phyloP scores from a whole-genome alignment of 148 eudicot genomes.

The Talinum fruticosum region DNA sequence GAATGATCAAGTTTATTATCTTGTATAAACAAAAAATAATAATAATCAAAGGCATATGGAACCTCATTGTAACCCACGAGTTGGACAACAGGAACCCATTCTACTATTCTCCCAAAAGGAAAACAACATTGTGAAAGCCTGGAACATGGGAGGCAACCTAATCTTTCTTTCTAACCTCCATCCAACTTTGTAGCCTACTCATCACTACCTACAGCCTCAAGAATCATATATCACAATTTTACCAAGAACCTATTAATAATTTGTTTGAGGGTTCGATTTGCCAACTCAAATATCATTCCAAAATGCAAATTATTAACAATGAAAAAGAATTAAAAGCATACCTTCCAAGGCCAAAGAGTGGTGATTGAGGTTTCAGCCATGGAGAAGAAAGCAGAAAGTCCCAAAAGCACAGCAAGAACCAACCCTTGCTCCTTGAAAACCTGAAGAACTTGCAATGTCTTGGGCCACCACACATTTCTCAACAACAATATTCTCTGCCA shows the following conservation, averaged over 20 bases:
- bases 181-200: not conserved
- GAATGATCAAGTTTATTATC: not conserved
- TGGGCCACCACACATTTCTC: conserved; percentile 80
- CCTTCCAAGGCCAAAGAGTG: conserved; percentile 99
- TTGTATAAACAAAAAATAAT: not conserved
- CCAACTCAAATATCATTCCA: not conserved
- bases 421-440: conserved; percentile 84
- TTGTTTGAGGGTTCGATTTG: not conserved
- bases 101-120: not conserved
- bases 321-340: conserved; percentile 11
- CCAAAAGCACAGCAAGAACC: conserved; percentile 65
- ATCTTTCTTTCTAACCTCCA: not conserved
- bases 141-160: not conserved
- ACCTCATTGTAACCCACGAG: not conserved
- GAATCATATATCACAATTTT: not conserved
- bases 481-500: conserved; percentile 44
- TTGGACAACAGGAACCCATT: not conserved
- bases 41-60: not conserved
- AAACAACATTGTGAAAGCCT: not conserved
- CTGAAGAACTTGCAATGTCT: conserved; percentile 63
- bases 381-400: conserved; percentile 91
- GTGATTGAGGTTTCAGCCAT: conserved; percentile 99
- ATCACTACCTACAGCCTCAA: not conserved
- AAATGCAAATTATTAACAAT: not conserved
- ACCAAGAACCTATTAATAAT: not conserved